A percentile compares a stretch with the other conserved stretches of the same genome.
phyloP scores from a whole-genome alignment of 495 filamentous ascomycete species.

The Penicillium lividum region DNA sequence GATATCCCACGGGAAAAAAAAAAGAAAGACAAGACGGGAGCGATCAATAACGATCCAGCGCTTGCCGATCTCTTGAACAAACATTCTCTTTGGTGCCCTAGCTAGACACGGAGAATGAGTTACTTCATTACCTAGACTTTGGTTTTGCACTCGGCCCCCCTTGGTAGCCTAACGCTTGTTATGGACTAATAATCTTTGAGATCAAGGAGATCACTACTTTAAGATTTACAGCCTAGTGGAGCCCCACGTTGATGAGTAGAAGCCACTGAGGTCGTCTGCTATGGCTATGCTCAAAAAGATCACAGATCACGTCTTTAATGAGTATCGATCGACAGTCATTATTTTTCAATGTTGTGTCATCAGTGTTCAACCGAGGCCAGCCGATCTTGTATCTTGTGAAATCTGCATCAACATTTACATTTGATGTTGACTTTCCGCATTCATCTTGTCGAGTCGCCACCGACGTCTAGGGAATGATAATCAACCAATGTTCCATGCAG shows the following conservation, averaged over 20 bases:
- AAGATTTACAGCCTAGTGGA: conserved; percentile 24
- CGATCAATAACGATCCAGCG: not conserved
- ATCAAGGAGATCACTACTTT: conserved; percentile 20
- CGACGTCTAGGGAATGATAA: not conserved
- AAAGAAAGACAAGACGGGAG: not conserved
- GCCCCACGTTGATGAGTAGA: conserved; percentile 27
- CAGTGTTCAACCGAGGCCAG: conserved; percentile 19
- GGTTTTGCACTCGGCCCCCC: conserved; percentile 9
- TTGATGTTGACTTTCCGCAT: not conserved
- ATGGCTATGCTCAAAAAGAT: not conserved
- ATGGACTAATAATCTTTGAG: not conserved
- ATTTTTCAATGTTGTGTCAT: not conserved
- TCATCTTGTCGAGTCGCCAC: conserved; percentile 2
- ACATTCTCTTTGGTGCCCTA: not conserved
- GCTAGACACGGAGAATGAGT: not conserved
- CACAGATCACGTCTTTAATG: not conserved
- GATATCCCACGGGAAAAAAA: conserved; percentile 1
- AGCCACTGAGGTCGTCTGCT: not conserved
- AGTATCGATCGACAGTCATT: conserved; percentile 9
- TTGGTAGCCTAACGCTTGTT: not conserved
- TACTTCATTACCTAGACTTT: not conserved
- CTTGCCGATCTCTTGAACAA: conserved; percentile 15
- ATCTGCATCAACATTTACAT: conserved; percentile 2
- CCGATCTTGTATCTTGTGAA: conserved; percentile 17
- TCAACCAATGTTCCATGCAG: not conserved